Percentiles rank a stretch among this genome's conserved stretches.
phyloP scores from a whole-genome alignment of 2,329 filamentous ascomycete species.

The Trichophaea hybrida region DNA sequence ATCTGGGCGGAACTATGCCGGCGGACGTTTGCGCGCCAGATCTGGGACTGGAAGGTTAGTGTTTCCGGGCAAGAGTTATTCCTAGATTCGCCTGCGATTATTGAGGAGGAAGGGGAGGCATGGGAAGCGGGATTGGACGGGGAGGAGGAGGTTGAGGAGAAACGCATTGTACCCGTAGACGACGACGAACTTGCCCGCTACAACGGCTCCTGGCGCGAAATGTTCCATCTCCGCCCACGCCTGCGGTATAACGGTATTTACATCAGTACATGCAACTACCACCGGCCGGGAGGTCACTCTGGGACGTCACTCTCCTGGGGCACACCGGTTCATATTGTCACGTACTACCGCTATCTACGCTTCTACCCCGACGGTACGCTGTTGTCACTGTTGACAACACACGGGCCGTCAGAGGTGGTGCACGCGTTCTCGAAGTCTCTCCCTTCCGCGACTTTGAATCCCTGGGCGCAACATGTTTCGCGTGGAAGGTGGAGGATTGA shows the following conservation, averaged over 20 bases:
- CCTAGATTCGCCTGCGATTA: conserved; percentile 20
- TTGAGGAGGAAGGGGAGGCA: conserved; percentile 21
- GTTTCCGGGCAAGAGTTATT: conserved; percentile 30
- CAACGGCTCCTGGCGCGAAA: conserved; percentile 30
- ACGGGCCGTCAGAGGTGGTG: conserved; percentile 75
- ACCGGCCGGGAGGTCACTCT: conserved; percentile 61
- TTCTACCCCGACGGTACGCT: conserved; percentile 83
- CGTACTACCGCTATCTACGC: conserved; percentile 91
- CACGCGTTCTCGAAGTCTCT: conserved; percentile 62
- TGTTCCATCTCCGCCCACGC: conserved; percentile 71
- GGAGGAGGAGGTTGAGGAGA: conserved; percentile 27
- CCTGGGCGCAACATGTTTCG: conserved; percentile 44
- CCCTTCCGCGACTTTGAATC: conserved; percentile 26
- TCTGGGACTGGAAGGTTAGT: conserved; percentile 58
- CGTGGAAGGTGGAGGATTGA: conserved; percentile 50
- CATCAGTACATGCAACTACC: conserved; percentile 93
- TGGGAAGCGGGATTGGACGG: conserved; percentile 10
- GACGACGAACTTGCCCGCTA: conserved; percentile 31
- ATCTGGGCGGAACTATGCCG: conserved; percentile 70
- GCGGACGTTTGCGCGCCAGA: conserved; percentile 55
- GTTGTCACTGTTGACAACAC: conserved; percentile 65
- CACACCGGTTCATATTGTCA: conserved; percentile 83
- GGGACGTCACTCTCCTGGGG: conserved; percentile 60
- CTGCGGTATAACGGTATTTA: conserved; percentile 92
- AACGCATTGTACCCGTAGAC: conserved; percentile 20